These are phyloP conservation scores for Podosphaera aphanis DNA, from an alignment of 2,329 filamentous ascomycete genomes.

Conservation along the genomic window DNA sequence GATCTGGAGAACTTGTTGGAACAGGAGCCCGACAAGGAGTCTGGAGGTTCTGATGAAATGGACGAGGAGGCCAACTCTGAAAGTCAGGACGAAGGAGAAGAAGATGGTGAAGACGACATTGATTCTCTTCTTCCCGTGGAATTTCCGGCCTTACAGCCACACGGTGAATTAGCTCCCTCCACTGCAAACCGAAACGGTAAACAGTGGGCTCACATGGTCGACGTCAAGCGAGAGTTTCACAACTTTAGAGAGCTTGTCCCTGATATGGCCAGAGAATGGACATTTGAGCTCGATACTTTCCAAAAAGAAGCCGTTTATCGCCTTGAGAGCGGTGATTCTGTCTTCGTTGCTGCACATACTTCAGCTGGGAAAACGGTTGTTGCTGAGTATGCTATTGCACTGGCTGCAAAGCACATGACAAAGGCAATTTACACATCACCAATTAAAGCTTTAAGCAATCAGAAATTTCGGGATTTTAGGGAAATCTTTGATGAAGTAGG, in stretches of 20 bases:
- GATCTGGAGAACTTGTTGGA: constrained; percentile 44
- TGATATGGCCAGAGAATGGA: constrained; percentile 89
- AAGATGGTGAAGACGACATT: constrained; percentile 37
- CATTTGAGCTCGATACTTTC: constrained; percentile 92
- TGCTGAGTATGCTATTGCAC: constrained; percentile 87
- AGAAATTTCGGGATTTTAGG: constrained; percentile 93
- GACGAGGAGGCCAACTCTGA: constrained; percentile 8
- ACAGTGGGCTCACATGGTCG: constrained; percentile 97
- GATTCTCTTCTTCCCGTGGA: constrained; percentile 77
- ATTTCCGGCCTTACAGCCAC: constrained; percentile 75
- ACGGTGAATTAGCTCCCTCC: constrained; percentile 48
- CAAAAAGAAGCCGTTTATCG: constrained; percentile 98
- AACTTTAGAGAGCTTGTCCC: constrained; percentile 87
- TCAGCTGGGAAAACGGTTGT: constrained; percentile 97
- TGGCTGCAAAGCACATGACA: constrained; percentile 96
- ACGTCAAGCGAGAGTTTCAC: constrained; percentile 77
- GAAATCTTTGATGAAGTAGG: constrained; percentile 83
- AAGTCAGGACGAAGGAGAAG: constrained; percentile 15
- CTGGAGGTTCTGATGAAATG: constrained; percentile 16
- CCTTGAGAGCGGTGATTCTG: constrained; percentile 84
- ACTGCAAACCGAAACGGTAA: constrained; percentile 50
- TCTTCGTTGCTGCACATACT: constrained; percentile 93
- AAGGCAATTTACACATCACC: constrained; percentile 98
- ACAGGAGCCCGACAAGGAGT: constrained; percentile 19
- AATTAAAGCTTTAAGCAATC: constrained; percentile 94